Conservation (phyloP, 768 basidiomycete genomes). For the Trametes punicea region DNA sequence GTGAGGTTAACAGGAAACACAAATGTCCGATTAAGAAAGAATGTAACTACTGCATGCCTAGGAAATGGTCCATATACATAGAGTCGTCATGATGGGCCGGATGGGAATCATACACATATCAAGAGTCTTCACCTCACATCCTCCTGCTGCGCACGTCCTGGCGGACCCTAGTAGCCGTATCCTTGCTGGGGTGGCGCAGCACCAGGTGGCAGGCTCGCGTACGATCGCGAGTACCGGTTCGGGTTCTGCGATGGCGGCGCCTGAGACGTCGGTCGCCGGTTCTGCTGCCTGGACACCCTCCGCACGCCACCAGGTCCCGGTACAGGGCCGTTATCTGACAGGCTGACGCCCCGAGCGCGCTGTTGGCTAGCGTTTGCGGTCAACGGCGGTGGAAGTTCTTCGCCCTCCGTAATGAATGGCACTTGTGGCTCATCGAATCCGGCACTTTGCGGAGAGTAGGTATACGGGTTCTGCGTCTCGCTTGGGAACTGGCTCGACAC, state of each 20-base stretch:
- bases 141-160: neutral
- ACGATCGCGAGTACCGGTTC: slow-evolving; percentile 72
- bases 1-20: neutral
- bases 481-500: slow-evolving; percentile 38
- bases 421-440: slow-evolving; percentile 29
- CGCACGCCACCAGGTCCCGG: slow-evolving; percentile 76
- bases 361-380: slow-evolving; percentile 7
- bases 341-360: slow-evolving; percentile 59
- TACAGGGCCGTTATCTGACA: slow-evolving; percentile 83
- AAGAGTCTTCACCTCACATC: neutral
- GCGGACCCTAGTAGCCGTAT: slow-evolving; percentile 16
- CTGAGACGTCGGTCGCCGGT: slow-evolving; percentile 60
- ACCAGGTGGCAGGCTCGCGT: slow-evolving; percentile 62
- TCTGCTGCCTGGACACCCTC: slow-evolving; percentile 62
- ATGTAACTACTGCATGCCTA: slow-evolving; percentile 11
- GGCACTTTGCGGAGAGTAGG: slow-evolving; percentile 39
- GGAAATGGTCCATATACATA: slow-evolving; percentile 13
- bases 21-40: slow-evolving; percentile 13
- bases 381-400: slow-evolving; percentile 29
- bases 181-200: slow-evolving; percentile 49
- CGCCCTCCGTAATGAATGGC: slow-evolving; percentile 35
- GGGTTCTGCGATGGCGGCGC: slow-evolving; percentile 55
- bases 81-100: slow-evolving; percentile 3
- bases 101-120: slow-evolving; percentile 6
- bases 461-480: slow-evolving; percentile 59